These are phyloP conservation scores for Batrachochytrium dendrobatidis DNA, from an alignment of 371 early-diverging fungal genomes.

Conservation along the genomic window DNA sequence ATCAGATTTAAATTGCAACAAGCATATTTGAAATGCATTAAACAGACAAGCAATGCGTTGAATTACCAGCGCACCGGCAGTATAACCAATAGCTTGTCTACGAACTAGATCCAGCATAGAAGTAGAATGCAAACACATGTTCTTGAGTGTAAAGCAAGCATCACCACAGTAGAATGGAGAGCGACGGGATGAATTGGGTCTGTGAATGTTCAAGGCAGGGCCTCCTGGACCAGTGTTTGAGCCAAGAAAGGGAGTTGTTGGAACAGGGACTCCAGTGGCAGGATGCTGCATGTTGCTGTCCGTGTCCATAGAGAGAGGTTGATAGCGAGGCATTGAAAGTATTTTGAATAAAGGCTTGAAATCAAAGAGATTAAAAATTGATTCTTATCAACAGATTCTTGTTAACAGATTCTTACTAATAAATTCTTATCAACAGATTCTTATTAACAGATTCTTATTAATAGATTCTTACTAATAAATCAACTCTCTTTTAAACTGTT, in stretches of 20 bases:
- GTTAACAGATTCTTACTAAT: no score
- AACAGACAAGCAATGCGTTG: background rate
- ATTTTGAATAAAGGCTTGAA: no score
- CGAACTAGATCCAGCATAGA: background rate
- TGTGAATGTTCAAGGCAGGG: no score
- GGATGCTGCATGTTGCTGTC: background rate
- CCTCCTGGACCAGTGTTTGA: no score
- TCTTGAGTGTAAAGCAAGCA: background rate
- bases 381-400: no score
- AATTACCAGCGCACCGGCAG: constrained; percentile 12
- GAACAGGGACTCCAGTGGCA: background rate
- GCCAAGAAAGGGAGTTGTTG: background rate
- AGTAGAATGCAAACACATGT: background rate
- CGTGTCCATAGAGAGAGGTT: constrained; percentile 20
- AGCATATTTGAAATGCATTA: background rate
- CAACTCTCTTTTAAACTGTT: no score
- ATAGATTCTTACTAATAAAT: no score
- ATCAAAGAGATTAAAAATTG: no score
- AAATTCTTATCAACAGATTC: no score
- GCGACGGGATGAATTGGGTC: no score
- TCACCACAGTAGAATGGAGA: constrained; percentile 19
- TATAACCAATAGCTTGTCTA: constrained; percentile 12
- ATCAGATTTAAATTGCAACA: background rate
- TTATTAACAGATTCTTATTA: no score
- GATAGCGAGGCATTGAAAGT: constrained; percentile 22